Conservation (phyloP, 257 asterid genomes). For the Dorcoceras hygrometricum region DNA sequence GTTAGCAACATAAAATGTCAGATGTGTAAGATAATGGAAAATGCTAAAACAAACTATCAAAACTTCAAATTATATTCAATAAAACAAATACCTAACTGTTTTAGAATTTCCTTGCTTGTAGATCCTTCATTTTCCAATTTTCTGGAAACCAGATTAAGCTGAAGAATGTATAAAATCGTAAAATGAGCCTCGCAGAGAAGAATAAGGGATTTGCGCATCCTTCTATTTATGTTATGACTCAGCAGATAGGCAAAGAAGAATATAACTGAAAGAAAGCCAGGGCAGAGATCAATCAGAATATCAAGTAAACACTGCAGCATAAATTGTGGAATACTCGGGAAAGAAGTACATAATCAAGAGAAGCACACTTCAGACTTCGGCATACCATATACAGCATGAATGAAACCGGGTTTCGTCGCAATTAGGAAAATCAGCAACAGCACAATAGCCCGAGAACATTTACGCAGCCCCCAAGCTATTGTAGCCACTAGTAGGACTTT, state of each 20-base stretch:
- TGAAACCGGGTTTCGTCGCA: slow-evolving; percentile 89
- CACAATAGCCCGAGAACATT: slow-evolving; percentile 92
- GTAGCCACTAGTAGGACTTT: slow-evolving; percentile 93
- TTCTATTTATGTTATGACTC: slow-evolving; percentile 65
- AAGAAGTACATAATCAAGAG: neutral
- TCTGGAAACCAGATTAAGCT: slow-evolving; percentile 74
- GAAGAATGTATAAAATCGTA: slow-evolving; percentile 81
- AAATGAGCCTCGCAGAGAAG: slow-evolving; percentile 95
- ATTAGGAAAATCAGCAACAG: slow-evolving; percentile 81
- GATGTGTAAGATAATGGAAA: slow-evolving; percentile 12
- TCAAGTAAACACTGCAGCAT: slow-evolving; percentile 22
- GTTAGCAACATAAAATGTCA: slow-evolving; percentile 21
- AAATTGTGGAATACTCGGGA: slow-evolving; percentile 19
- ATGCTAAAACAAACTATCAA: slow-evolving; percentile 21
- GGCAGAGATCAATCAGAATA: slow-evolving; percentile 33
- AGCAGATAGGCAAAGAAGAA: slow-evolving; percentile 86
- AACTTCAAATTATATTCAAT: slow-evolving; percentile 24
- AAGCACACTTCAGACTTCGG: slow-evolving; percentile 21
- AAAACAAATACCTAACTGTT: slow-evolving; percentile 74
- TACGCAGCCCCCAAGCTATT: slow-evolving; percentile 95
- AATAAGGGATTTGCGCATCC: slow-evolving; percentile 80
- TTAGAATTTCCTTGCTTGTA: slow-evolving; percentile 57
- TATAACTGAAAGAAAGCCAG: slow-evolving; percentile 63
- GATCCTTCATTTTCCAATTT: slow-evolving; percentile 64
- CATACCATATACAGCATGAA: slow-evolving; percentile 95